Percentiles rank a stretch among this genome's conserved stretches.
Evolutionary conservation across 2,329 filamentous ascomycete species (phyloP).

Genomic region (Paecilomyces niveus): DNA sequence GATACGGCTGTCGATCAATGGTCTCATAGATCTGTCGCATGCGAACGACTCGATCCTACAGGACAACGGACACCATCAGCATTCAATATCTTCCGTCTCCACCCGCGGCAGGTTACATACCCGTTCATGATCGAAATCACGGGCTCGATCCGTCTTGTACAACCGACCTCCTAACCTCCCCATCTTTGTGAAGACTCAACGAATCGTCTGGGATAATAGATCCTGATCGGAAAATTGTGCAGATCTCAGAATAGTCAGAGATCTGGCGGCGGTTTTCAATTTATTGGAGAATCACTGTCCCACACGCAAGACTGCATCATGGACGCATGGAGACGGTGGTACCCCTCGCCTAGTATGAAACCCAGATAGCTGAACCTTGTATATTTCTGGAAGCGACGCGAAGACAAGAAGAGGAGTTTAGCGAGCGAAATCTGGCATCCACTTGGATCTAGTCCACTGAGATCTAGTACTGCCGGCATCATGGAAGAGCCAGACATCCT

Average conservation of each 20-base stretch:
- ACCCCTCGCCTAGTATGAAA: not conserved
- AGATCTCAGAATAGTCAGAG: not conserved
- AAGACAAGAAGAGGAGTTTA: not conserved
- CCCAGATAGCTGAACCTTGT: not conserved
- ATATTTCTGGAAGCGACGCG: not conserved
- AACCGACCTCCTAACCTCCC: conserved; percentile 27
- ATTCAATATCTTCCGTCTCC: not conserved
- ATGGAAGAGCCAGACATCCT: not conserved
- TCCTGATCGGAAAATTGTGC: too few relatives aligned
- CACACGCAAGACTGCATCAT: not conserved
- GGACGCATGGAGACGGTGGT: not conserved
- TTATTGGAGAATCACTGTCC: not conserved
- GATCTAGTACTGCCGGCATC: not conserved
- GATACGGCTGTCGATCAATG: conserved; percentile 36
- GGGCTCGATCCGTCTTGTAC: conserved; percentile 37
- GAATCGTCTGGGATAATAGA: not conserved
- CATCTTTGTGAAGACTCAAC: conserved; percentile 13
- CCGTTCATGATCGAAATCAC: conserved; percentile 39
- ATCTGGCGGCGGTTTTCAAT: not conserved
- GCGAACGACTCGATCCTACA: conserved; percentile 35
- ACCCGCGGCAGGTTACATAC: conserved; percentile 11
- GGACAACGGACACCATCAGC: not conserved
- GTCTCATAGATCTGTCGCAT: conserved; percentile 39
- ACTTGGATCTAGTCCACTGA: not conserved
- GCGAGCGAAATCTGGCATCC: not conserved